phyloP scores from a whole-genome alignment of 805 yeast genomes.

The Saturnispora sanitii region DNA sequence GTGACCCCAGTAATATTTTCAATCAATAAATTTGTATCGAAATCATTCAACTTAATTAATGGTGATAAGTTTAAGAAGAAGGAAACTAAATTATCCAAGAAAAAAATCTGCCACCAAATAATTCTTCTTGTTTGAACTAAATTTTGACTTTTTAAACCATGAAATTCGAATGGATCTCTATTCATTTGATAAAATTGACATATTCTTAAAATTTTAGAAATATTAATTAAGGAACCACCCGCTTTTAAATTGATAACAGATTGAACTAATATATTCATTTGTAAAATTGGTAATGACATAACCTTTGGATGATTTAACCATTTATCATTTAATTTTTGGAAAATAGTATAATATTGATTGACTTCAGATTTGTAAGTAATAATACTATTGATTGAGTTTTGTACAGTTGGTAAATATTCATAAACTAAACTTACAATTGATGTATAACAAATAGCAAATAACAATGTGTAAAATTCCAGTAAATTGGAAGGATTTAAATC shows the following conservation, averaged over 20 bases:
- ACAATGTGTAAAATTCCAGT: slow-evolving; percentile 16
- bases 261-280: slow-evolving; percentile 19
- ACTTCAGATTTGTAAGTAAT: slow-evolving; percentile 14
- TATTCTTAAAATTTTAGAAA: slow-evolving; percentile 18
- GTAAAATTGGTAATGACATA: slow-evolving; percentile 18
- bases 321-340: slow-evolving; percentile 12
- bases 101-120: slow-evolving; percentile 62
- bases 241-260: slow-evolving; percentile 19
- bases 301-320: slow-evolving; percentile 19
- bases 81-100: slow-evolving; percentile 39
- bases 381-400: slow-evolving; percentile 10
- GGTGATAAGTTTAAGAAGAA: slow-evolving; percentile 19
- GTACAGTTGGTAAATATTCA: slow-evolving; percentile 10
- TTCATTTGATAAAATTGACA: slow-evolving; percentile 33
- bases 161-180: slow-evolving; percentile 48
- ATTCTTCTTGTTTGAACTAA: slow-evolving; percentile 44
- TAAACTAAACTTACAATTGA: slow-evolving; percentile 13
- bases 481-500: slow-evolving; percentile 14
- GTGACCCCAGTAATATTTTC: slow-evolving; percentile 12
- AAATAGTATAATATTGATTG: slow-evolving; percentile 16
- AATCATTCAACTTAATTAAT: slow-evolving; percentile 17
- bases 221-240: slow-evolving; percentile 19
- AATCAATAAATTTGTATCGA: slow-evolving; percentile 20
- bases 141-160: slow-evolving; percentile 38
- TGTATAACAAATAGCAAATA: slow-evolving; percentile 17